A percentile compares a stretch with the other conserved stretches of the same genome.
Conservation (phyloP, 805 yeast species). For the Metschnikowia cubensis region DNA sequence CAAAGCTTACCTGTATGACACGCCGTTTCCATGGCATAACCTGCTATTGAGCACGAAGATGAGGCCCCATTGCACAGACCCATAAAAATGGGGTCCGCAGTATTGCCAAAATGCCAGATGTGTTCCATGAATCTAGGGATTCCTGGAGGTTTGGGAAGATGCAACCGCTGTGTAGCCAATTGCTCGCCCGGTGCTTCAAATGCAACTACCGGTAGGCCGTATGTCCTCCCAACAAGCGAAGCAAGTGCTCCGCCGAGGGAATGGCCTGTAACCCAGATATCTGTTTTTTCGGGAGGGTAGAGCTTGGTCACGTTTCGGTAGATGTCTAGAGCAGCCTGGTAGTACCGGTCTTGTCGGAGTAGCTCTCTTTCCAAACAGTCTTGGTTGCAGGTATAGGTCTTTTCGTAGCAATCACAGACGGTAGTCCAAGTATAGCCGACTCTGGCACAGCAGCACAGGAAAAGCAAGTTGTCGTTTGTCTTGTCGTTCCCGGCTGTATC, state of each 20-base stretch:
- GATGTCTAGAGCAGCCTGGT: conserved; percentile 71
- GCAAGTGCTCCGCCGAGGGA: conserved; percentile 90
- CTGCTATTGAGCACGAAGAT: conserved; percentile 83
- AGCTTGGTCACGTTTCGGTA: conserved; percentile 63
- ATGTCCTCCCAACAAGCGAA: conserved; percentile 78
- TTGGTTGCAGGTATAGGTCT: conserved; percentile 83
- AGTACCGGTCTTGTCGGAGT: conserved; percentile 72
- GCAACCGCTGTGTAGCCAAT: conserved; percentile 77
- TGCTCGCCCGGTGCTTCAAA: conserved; percentile 93
- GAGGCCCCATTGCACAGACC: conserved; percentile 96
- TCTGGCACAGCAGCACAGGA: conserved; percentile 95
- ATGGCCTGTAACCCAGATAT: conserved; percentile 92
- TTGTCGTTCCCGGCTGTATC: conserved; percentile 83
- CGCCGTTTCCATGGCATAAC: conserved; percentile 94
- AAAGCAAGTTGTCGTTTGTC: conserved; percentile 79
- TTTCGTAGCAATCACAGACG: conserved; percentile 88
- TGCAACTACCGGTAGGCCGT: conserved; percentile 83
- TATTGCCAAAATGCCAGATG: conserved; percentile 94
- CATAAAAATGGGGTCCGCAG: conserved; percentile 95
- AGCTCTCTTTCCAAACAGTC: conserved; percentile 78
- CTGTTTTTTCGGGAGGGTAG: conserved; percentile 60
- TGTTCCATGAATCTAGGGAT: conserved; percentile 71
- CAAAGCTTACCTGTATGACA: conserved; percentile 91
- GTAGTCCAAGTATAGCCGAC: conserved; percentile 89
- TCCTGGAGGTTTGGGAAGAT: conserved; percentile 92